Conservation (phyloP, 2,329 filamentous ascomycete genomes). For the Ampelomyces quisqualis region DNA sequence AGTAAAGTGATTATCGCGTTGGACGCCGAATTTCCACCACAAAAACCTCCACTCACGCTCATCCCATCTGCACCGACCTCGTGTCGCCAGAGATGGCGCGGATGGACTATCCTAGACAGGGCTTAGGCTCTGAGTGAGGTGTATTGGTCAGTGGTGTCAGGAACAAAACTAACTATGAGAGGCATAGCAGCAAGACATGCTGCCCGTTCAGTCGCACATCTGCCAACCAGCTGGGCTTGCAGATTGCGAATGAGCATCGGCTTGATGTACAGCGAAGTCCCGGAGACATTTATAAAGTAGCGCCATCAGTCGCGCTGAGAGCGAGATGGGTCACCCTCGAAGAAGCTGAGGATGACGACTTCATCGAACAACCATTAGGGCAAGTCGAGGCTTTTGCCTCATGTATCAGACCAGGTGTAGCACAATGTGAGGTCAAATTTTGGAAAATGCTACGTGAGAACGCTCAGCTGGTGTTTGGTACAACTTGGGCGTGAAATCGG, state of each 20-base stretch:
- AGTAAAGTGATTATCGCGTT: constrained; percentile 6
- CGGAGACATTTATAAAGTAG: constrained; percentile 6
- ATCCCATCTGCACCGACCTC: constrained; percentile 8
- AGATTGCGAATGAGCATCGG: constrained; percentile 3
- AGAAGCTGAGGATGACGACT: neutral
- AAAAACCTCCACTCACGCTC: constrained; percentile 12
- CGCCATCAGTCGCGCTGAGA: constrained; percentile 7
- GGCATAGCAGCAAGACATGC: constrained; percentile 5
- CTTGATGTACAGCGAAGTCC: constrained; percentile 3
- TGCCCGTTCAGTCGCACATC: constrained; percentile 3
- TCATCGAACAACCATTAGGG: neutral
- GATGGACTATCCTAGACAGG: constrained; percentile 10
- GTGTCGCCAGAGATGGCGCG: constrained; percentile 7
- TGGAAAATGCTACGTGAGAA: neutral
- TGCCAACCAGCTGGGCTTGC: constrained; percentile 6
- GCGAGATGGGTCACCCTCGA: neutral
- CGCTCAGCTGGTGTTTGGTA: neutral
- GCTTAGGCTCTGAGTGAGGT: constrained; percentile 3
- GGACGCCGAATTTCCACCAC: constrained; percentile 2
- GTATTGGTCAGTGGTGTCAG: constrained; percentile 10
- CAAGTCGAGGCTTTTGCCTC: constrained; percentile 1
- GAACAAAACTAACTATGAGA: constrained; percentile 3
- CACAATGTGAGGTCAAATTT: neutral
- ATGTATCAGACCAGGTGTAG: neutral
- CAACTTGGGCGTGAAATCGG: neutral